Base-by-base conservation (phyloP, 2,329 filamentous ascomycete genomes). In the Exophiala alcalophila region DNA sequence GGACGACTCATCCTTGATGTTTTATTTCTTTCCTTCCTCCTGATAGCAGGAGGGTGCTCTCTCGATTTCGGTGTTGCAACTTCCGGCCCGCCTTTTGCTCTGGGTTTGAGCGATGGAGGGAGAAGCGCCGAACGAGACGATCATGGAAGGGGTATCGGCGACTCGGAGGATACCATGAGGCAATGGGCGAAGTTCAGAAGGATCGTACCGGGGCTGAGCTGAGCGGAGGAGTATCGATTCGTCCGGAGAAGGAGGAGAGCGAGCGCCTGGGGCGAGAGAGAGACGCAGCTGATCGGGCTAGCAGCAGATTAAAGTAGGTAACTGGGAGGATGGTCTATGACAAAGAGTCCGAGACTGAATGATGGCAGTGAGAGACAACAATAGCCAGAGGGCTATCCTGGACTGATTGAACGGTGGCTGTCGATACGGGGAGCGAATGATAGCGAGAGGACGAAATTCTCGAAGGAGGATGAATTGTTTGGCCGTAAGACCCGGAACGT, bases 1-100 rank as follows among this genome's bases (percentile, higher is more conserved):
- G 80, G 80, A 54, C 78, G 47, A 18, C 36, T 36, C 45, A 48
- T 49, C 9, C 28, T 18, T n/a, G 38, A 14, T 20, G 18, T 25
- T 18, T n/a, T n/a, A n/a, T n/a, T n/a, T n/a, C n/a, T n/a, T n/a
- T n/a, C n/a, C n/a, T n/a, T n/a, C n/a, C n/a, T n/a, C n/a, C n/a
- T n/a, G n/a, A n/a, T n/a, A n/a, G n/a, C n/a, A n/a, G n/a, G n/a
- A n/a, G n/a, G n/a, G n/a, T n/a, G n/a, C n/a, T n/a, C n/a, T n/a
- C n/a, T n/a, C n/a, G n/a, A n/a, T n/a, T n/a, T n/a, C n/a, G n/a
- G n/a, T 3, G 15, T 20, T 19, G 19, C 29, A 40, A 32, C 20
- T n/a, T n/a, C n/a, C 9, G 12, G 20, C 9, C 16, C 11, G 37
- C 15, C 18, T 27, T 20, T 40, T 27, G 37, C 12, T 21, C 27